Evolutionary conservation across 805 yeast genomes (phyloP).

Genomic region (Ogataea dorogensis): DNA sequence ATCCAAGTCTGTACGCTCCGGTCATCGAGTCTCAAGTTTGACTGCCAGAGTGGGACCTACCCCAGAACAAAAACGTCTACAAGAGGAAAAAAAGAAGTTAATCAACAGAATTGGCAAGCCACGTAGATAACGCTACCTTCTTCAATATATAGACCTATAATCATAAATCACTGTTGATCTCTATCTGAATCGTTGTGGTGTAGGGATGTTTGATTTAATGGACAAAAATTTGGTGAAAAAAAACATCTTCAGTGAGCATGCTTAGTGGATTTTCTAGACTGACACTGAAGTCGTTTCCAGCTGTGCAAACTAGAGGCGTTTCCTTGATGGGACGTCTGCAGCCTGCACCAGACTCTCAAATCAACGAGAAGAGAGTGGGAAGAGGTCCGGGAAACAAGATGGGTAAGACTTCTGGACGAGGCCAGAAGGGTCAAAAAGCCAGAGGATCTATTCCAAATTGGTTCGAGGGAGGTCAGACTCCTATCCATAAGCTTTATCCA

Average conservation of each 20-base stretch:
- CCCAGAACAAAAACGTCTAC: background rate
- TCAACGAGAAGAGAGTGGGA: slow-evolving; percentile 72
- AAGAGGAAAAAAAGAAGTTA: slow-evolving; percentile 4
- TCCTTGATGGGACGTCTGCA: slow-evolving; percentile 53
- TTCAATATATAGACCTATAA: too few relatives aligned
- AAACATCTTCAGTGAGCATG: slow-evolving; percentile 5
- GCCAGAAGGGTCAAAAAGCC: slow-evolving; percentile 98
- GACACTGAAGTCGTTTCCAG: background rate
- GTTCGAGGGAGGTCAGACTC: slow-evolving; percentile 99
- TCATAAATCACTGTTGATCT: too few relatives aligned
- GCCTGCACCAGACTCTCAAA: slow-evolving; percentile 63
- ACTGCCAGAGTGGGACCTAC: slow-evolving; percentile 4
- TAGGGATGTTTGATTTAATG: slow-evolving; percentile 3
- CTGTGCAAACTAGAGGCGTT: slow-evolving; percentile 30
- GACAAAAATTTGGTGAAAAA: slow-evolving; percentile 3
- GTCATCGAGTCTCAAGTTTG: background rate
- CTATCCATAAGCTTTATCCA: slow-evolving; percentile 78
- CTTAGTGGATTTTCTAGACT: slow-evolving; percentile 2
- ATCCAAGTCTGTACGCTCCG: background rate
- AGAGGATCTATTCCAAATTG: slow-evolving; percentile 85
- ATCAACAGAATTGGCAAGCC: slow-evolving; percentile 8
- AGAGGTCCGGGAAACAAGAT: slow-evolving; percentile 92
- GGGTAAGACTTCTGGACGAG: slow-evolving; percentile 96
- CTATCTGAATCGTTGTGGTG: slow-evolving; percentile 8
- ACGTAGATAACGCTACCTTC: too few relatives aligned